Conservation (phyloP, 192 early-diverging fungal species). For the Anaeromyces robustus region DNA sequence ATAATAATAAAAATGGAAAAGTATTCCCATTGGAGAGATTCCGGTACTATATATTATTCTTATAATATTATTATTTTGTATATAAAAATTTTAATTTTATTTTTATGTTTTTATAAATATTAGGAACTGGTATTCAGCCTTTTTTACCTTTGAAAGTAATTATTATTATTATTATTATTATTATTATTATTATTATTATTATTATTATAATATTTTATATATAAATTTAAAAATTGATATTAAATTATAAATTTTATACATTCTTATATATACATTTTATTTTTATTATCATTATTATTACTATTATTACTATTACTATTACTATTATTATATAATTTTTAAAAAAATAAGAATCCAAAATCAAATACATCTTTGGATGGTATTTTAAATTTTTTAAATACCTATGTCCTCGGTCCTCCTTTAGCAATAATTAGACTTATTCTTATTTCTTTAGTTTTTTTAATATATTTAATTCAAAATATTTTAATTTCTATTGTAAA, state of each 20-base stretch:
- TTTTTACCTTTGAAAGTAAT: constrained; percentile 62
- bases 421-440: constrained; percentile 6
- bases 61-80: no score
- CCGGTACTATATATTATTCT: no score
- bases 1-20: constrained; percentile 48
- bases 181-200: constrained; percentile 19
- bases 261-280: no score
- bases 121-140: constrained; percentile 77
- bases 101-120: constrained; percentile 19
- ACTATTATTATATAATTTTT: constrained; percentile 13
- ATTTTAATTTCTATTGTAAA: neutral
- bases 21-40: constrained; percentile 70
- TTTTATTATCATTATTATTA: constrained; percentile 13
- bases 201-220: constrained; percentile 15
- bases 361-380: neutral
- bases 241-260: no score
- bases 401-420: constrained; percentile 9
- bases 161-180: constrained; percentile 15
- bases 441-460: neutral
- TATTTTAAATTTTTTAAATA: constrained; percentile 3
- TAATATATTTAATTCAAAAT: constrained; percentile 3
- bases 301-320: constrained; percentile 16
- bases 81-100: no score
- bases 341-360: neutral
- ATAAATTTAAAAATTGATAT: no score